Base-by-base conservation (phyloP, 768 basidiomycete species). In the Calocybe indica region DNA sequence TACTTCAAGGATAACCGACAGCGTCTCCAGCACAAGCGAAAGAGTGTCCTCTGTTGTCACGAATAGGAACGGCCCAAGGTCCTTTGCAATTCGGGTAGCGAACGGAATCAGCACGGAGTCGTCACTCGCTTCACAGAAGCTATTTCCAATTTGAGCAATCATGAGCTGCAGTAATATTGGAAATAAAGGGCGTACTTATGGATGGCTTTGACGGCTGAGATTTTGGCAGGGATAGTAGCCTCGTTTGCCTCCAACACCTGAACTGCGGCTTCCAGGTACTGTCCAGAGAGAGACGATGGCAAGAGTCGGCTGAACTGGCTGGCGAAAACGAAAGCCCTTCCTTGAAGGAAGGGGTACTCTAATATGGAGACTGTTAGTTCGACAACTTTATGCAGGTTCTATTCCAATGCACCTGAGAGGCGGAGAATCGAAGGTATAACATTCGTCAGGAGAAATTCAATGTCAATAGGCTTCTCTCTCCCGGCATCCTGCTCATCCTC, bases 341-440 rank as follows among this genome's bases (percentile, higher is more conserved):
- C 96, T 66, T 97, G 95, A 29, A 99, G 65, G 78, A 97, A 99
- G 0, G 92, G 92, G 47, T 75, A 76, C 15, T 91, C 94, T 95
- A 44, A 29, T 44, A 38, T 12, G 34, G 5, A 42, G 50, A 8
- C 15, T 36, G 22, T 42, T 30, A 14, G 30, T 40, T 36, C n/a
- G 11, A 29, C 22, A 30, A 40, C 15, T 40, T 14, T 42, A 43
- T 22, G 22, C 22, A 38, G 22, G 29, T 1, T 39, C 38, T n/a
- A 45, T 36, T 11, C 50, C 5, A 31, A 66, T 77, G 41, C 52
- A 94, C 93, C 85, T 34, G 82, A 70, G 33, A 87, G 76, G 13
- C 66, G 69, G 30, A 98, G 72, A 37, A 91, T 72, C 5, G 83
- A 75, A 4, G 93, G 92, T 37, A 98, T 78, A 32, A 95, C 77